A percentile compares a stretch with the other conserved stretches of the same genome.
Conservation (phyloP, 257 asterid species). For the Oldenlandia corymbosa region DNA sequence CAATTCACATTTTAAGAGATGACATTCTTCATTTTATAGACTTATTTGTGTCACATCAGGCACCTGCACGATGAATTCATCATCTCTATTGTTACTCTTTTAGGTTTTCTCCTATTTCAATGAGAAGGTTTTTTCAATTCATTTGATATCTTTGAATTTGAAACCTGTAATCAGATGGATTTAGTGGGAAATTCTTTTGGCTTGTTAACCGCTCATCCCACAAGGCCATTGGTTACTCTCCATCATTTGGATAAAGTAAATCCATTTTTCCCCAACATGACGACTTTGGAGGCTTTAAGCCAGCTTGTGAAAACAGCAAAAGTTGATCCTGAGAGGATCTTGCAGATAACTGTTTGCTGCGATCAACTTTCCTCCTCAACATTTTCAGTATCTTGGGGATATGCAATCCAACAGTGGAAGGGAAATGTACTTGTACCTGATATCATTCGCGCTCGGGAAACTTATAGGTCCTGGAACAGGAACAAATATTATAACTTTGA, state of each 20-base stretch:
- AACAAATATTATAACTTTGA: conserved; percentile 24
- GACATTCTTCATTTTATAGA: too few relatives aligned
- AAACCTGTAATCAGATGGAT: conserved; percentile 50
- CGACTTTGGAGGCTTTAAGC: conserved; percentile 32
- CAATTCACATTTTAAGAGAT: too few relatives aligned
- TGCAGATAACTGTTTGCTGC: conserved; percentile 77
- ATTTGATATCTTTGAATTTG: not conserved
- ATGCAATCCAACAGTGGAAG: conserved; percentile 58
- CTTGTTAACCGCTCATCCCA: conserved; percentile 66
- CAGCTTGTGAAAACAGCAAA: conserved; percentile 46
- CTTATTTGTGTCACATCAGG: too few relatives aligned
- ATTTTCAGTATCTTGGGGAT: conserved; percentile 79
- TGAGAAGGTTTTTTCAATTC: too few relatives aligned
- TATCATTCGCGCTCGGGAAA: conserved; percentile 47
- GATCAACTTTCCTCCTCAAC: conserved; percentile 74
- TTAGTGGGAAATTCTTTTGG: conserved; percentile 67
- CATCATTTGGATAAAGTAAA: conserved; percentile 51
- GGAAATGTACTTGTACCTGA: conserved; percentile 39
- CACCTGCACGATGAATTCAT: too few relatives aligned
- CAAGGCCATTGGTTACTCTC: conserved; percentile 56
- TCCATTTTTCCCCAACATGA: conserved; percentile 64
- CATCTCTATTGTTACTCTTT: not conserved
- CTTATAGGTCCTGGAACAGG: conserved; percentile 57
- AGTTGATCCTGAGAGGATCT: conserved; percentile 53
- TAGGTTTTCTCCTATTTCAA: too few relatives aligned